Percentiles rank a stretch among this genome's conserved stretches.
Conservation (phyloP, 768 basidiomycete species). For the Agrocybe pediades region DNA sequence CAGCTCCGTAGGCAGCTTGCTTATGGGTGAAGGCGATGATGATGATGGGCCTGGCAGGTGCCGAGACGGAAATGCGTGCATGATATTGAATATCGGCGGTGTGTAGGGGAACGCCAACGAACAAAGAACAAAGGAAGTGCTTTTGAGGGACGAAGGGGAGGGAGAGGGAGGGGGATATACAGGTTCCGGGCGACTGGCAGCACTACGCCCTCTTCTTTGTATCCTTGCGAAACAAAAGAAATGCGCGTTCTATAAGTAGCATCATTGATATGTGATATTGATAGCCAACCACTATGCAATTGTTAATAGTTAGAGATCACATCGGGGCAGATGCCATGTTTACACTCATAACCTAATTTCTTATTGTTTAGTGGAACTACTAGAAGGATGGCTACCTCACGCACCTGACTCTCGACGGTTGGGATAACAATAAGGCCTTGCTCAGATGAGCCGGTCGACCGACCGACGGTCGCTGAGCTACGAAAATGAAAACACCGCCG, state of each 20-base stretch:
- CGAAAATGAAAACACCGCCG: constrained; percentile 10
- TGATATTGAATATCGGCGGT: constrained; percentile 11
- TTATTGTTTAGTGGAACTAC: constrained; percentile 33
- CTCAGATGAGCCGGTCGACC: constrained; percentile 9
- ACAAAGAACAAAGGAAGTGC: too few species aligned
- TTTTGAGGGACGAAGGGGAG: constrained; percentile 6
- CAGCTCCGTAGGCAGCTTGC: constrained; percentile 55
- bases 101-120: too few species aligned
- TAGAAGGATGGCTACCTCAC: constrained; percentile 25
- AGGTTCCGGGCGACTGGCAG: not conserved
- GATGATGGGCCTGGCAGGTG: too few species aligned
- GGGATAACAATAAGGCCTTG: constrained; percentile 23
- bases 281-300: constrained; percentile 20
- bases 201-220: constrained; percentile 33
- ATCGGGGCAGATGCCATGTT: constrained; percentile 27
- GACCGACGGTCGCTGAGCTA: constrained; percentile 5
- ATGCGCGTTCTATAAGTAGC: constrained; percentile 7
- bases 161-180: too few species aligned
- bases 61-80: too few species aligned
- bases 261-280: constrained; percentile 19
- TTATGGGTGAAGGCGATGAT: constrained; percentile 33
- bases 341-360: constrained; percentile 16
- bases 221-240: constrained; percentile 37
- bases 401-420: constrained; percentile 24
- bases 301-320: constrained; percentile 34